Base-by-base conservation (phyloP, 2,329 filamentous ascomycete species). In the Fusarium stilboides region DNA sequence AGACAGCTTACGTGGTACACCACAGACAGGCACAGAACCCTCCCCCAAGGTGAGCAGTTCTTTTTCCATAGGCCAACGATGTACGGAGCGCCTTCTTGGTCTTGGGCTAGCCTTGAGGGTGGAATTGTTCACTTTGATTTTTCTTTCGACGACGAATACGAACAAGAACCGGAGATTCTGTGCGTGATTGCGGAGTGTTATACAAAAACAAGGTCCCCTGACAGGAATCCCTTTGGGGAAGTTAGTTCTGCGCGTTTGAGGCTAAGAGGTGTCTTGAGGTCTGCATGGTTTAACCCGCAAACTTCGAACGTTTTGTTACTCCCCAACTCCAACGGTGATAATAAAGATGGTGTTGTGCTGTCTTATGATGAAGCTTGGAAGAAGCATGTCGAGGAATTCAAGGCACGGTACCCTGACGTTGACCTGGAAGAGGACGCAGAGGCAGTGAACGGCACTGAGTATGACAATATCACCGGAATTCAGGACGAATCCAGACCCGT, bases 51-150 rank as follows among this genome's bases (percentile, higher is more conserved):
- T 9, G 22, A 31, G 12, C 26, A 2, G 8, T 24, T 37, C 3
- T 12, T 15, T 3, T 46, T 43, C 1, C 14, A 46, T 3, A 20
- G 28, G 2, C 40, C 40, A 19, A 47, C 17, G 5, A 10, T n/a
- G 10, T 55, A 47, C 6, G 31, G 40, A 8, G 52, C 40, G 2
- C 52, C 52, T 8, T 55, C 52, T 5, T 55, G 52, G 52, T 55
- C 52, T 0, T 55, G 40, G 40, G 52, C 22, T 4, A 47, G 40
- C 14, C 14, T 55, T 1, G 52, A 55, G 15, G 52, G 52, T 5
- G 52, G 40, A 10, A 13, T 22, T 14, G 47, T 55, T 20, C 4
- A 13, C 7, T 46, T 55, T 12, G 4, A 37, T 2, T 14, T 17
- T n/a, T 9, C 19, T 5, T 9, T 17, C 5, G 10, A 31, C 10